Percentiles rank a stretch among this genome's conserved stretches.
Evolutionary conservation across 2,329 filamentous ascomycete species (phyloP).

Genomic region (Microdochium nivale): DNA sequence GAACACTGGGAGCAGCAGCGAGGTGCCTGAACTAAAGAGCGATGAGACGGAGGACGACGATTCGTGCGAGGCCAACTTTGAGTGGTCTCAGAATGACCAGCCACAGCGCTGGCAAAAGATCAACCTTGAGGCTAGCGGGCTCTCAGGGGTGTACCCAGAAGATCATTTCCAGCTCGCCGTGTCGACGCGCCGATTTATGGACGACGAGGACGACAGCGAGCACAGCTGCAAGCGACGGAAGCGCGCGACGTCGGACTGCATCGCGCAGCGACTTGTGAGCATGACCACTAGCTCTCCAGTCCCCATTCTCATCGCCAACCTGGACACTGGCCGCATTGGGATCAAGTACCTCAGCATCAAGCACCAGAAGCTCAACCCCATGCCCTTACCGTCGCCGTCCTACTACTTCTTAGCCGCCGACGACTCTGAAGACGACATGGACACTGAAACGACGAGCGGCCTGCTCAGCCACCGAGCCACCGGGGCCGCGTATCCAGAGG

Average conservation of each 20-base stretch:
- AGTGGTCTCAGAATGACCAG: constrained; percentile 28
- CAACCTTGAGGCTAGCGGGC: constrained; percentile 46
- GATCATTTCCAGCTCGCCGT: constrained; percentile 55
- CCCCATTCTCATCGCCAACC: constrained; percentile 2
- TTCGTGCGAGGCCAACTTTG: constrained; percentile 24
- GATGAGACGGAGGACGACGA: constrained; percentile 22
- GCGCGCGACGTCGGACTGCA: constrained; percentile 26
- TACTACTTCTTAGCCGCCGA: constrained; percentile 40
- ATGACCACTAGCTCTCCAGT: constrained; percentile 31
- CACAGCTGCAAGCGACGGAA: constrained; percentile 4
- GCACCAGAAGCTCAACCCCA: constrained; percentile 34
- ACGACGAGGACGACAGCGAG: not conserved
- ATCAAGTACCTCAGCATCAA: constrained; percentile 37
- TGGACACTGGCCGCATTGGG: constrained; percentile 15
- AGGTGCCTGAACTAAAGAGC: constrained; percentile 16
- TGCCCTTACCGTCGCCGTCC: constrained; percentile 41
- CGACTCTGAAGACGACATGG: constrained; percentile 20
- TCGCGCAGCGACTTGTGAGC: constrained; percentile 31
- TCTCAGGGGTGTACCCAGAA: constrained; percentile 52
- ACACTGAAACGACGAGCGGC: constrained; percentile 7
- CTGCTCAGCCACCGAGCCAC: constrained; percentile 13
- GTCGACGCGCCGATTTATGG: constrained; percentile 34
- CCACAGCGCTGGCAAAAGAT: constrained; percentile 12
- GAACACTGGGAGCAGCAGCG: constrained; percentile 20
- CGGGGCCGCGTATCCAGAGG: constrained; percentile 57